Base-by-base conservation (phyloP, 2,329 filamentous ascomycete species). In the Paraconiothyrium brasiliense region DNA sequence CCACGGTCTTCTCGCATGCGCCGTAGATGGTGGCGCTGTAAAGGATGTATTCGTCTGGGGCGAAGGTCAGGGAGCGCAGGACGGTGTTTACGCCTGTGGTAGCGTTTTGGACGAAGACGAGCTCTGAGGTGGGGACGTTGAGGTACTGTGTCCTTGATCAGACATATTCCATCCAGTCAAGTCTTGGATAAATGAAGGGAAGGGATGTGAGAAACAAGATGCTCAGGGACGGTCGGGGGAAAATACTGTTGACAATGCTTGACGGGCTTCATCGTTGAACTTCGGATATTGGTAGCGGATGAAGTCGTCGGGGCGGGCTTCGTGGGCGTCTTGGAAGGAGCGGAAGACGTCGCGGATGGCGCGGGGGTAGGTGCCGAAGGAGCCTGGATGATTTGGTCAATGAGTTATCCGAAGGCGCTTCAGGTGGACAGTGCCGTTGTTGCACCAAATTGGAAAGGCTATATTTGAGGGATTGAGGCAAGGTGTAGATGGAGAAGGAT, bases 61-160 rank as follows among this genome's bases (percentile, higher is more conserved):
- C 76, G 84, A 89, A 97, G 1, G 75, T 72, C 2, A 97, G 78
- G 74, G 91, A 94, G 46, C 90, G 87, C n/a, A 97, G 84, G 5
- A 97, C 87, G 0, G 89, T 92, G 79, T 95, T 94, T 50, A 93
- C 79, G 27, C 87, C 92, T 0, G 86, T 89, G 0, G 92, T 96
- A 13, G 93, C 92, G 75, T 97, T 97, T 60, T 86, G 82, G 0
- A 97, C 88, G 66, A 96, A 90, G 0, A 97, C 93, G 43, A 92
- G 81, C 10, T 89, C 88, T 10, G 89, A 84, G 0, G 82, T 73
- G 0, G 90, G 88, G 0, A 86, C 90, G 62, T 91, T 86, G 62
- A 97, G 81, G 24, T 92, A 71, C 27, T 69, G 16, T 16, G 24
- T 22, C 16, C 81, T 75, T 20, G 20, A 0, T 61, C 47, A 52